Evolutionary conservation across 2,329 filamentous ascomycete species (phyloP), one percentile per base, ranked within the genome.

Genomic region (Alternaria longipes): DNA sequence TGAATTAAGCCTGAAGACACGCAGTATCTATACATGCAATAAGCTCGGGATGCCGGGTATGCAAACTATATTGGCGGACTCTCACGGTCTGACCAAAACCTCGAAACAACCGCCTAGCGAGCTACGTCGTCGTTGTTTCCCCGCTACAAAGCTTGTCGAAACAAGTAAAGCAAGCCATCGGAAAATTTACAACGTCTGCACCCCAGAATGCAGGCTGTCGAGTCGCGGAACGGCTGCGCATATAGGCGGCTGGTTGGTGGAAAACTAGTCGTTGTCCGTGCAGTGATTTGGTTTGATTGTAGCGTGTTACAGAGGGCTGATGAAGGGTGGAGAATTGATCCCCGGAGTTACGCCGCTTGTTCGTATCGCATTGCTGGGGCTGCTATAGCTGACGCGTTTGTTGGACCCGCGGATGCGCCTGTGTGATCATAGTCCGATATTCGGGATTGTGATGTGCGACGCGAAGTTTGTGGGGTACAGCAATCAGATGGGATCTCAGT

Each of bases 261-360:
- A 59, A 64, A 51, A 32, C 22, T 18, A 18, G 9, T 24, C 32
- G 36, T 28, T 8, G 24, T 38, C 28, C 32, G 57, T 26, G 45
- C 42, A 36, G 30, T 38, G 45, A 47, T 42, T 50, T 34, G 38
- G 28, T 18, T 60, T 59, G 26, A 65, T 63, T 56, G 34, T 64
- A 53, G 45, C 56, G 63, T 55, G 58, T 64, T 56, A 64, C 67
- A 64, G 49, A 45, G 58, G 28, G 41, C 51, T 67, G 61, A 67
- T 67, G 62, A 68, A 63, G 59, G 63, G 58, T 54, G 65, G 63
- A 54, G 46, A 62, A 62, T 51, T 41, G 54, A 40, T 45, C 38
- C 41, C 60, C 56, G 28, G 11, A 24, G 14, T 51, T 18, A 30
- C 20, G 54, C 54, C 50, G 24, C 24, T 22, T 30, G 18, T 16